A percentile compares a stretch with the other conserved stretches of the same genome.
These are phyloP conservation scores for Colletotrichum australisinense DNA, from an alignment of 2,329 filamentous ascomycete species.

Conservation along the genomic window DNA sequence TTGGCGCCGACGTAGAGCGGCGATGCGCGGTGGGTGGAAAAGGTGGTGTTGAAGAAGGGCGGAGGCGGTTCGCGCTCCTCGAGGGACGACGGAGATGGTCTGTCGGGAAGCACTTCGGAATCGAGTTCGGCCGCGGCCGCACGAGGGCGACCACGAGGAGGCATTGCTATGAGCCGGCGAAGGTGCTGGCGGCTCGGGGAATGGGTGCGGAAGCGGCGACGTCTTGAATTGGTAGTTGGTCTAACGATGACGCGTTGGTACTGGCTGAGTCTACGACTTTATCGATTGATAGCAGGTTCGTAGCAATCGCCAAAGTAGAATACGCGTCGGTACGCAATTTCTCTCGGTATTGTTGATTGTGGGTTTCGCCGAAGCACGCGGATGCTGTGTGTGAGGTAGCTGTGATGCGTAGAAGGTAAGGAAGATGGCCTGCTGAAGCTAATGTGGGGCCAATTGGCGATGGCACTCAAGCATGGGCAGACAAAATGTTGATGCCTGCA, in stretches of 20 bases:
- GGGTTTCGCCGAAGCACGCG: background rate
- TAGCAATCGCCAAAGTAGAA: background rate
- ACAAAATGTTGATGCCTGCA: background rate
- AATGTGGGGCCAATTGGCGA: background rate
- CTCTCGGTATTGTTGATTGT: background rate
- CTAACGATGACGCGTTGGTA: background rate
- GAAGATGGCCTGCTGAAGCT: background rate
- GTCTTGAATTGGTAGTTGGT: background rate
- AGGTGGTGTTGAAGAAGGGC: constrained; percentile 69
- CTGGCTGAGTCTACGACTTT: background rate
- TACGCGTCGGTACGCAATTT: background rate
- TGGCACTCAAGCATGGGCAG: background rate
- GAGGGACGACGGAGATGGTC: background rate
- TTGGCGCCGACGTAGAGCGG: constrained; percentile 61
- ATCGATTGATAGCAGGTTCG: background rate
- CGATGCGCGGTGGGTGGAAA: constrained; percentile 66
- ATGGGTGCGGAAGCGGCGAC: background rate
- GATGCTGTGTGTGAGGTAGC: background rate
- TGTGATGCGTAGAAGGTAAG: background rate
- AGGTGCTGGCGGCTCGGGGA: background rate
- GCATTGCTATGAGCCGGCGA: background rate
- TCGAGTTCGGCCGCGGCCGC: constrained; percentile 15
- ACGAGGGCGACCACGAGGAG: constrained; percentile 20
- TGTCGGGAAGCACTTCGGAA: background rate
- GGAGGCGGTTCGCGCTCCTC: constrained; percentile 43